These are phyloP conservation scores for Rhodomyrtus tomentosa DNA, from an alignment of 345 rosid species.

Conservation along the genomic window DNA sequence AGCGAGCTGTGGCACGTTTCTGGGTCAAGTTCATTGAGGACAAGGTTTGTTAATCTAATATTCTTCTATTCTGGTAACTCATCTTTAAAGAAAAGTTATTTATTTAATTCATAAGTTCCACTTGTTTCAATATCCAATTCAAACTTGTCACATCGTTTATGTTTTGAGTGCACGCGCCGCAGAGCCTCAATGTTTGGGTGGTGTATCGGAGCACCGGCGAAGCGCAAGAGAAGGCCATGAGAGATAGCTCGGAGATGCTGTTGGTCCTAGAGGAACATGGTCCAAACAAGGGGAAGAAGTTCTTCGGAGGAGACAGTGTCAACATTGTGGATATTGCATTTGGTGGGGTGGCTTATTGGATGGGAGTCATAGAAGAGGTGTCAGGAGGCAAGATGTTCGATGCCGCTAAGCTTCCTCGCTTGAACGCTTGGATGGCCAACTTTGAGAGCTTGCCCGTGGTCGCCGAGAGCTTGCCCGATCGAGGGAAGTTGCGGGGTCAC, in stretches of 20 bases:
- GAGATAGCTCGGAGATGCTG: background rate
- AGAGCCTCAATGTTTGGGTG: background rate
- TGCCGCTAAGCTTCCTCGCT: background rate
- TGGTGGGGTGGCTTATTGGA: constrained; percentile 2
- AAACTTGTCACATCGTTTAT: background rate
- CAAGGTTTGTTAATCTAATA: constrained; percentile 1
- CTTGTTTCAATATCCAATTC: background rate
- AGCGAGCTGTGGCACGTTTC: constrained; percentile 1
- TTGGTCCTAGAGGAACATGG: constrained; percentile 4
- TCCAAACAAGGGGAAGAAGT: constrained; percentile 10
- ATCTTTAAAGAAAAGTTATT: background rate
- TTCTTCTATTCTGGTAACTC: background rate
- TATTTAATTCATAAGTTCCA: background rate
- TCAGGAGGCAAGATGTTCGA: constrained; percentile 4
- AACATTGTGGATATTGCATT: constrained; percentile 2
- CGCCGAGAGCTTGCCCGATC: constrained; percentile 8
- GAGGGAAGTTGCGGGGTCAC: background rate
- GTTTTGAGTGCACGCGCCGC: background rate
- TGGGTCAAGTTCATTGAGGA: constrained; percentile 20
- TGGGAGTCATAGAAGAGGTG: background rate
- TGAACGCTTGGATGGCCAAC: constrained; percentile 1
- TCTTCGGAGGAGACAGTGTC: background rate
- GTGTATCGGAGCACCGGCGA: background rate
- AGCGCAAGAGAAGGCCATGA: constrained; percentile 8
- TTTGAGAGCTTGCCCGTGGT: constrained; percentile 2